Conservation (phyloP, 352 stramenopile species). For the Pythium phragmitis region DNA sequence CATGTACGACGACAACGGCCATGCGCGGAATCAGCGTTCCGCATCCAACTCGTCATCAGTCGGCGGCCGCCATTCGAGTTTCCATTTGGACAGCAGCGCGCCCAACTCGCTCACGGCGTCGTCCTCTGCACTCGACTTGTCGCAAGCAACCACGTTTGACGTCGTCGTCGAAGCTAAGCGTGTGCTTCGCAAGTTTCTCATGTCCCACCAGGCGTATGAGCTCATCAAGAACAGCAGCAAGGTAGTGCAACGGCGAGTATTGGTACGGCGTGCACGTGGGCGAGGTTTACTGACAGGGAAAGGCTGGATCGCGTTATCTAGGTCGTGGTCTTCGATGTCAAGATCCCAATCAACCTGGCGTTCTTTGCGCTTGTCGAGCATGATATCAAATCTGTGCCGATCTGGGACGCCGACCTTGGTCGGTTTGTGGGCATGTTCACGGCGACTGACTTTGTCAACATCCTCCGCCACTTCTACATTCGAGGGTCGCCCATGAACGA, state of each 20-base stretch:
- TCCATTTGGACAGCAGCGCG: conserved; percentile 33
- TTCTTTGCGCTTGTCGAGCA: conserved; percentile 99
- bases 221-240: conserved; percentile 96
- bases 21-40: conserved; percentile 28
- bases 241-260: conserved; percentile 31
- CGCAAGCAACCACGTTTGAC: conserved; percentile 50
- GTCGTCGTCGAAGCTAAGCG: conserved; percentile 72
- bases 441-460: conserved; percentile 98
- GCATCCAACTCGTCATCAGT: conserved; percentile 16
- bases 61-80: conserved; percentile 24
- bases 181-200: conserved; percentile 89
- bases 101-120: conserved; percentile 30
- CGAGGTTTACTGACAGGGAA: conserved; percentile 15
- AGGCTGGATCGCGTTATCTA: conserved; percentile 8
- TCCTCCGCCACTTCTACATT: conserved; percentile 93
- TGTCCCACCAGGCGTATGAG: conserved; percentile 92
- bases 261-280: neutral
- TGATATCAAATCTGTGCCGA: conserved; percentile 96
- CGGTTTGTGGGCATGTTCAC: conserved; percentile 98
- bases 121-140: conserved; percentile 42
- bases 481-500: conserved; percentile 90
- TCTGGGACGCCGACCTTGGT: conserved; percentile 94
- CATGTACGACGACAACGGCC: conserved; percentile 33
- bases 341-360: conserved; percentile 98
- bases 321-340: conserved; percentile 98